phyloP scores from a whole-genome alignment of 148 eudicot genomes.

The Heliamphora exappendiculata region DNA sequence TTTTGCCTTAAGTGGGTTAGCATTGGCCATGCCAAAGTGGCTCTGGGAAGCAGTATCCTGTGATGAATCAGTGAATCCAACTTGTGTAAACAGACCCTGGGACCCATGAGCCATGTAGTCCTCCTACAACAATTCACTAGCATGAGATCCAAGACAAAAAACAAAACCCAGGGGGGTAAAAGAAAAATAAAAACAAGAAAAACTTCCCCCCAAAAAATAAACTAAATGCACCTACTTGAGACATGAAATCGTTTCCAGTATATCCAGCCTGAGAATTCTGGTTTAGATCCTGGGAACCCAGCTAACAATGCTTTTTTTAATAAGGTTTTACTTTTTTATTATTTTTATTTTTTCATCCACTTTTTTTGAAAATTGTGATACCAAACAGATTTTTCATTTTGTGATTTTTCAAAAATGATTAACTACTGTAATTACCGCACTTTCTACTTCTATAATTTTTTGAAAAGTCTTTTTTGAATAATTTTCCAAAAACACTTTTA shows the following conservation, averaged over 20 bases:
- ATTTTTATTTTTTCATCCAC: too few species aligned
- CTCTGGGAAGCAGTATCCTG: constrained; percentile 76
- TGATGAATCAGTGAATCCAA: constrained; percentile 77
- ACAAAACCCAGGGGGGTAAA: neutral
- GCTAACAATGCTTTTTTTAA: too few species aligned
- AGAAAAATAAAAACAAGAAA: too few species aligned
- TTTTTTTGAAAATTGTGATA: too few species aligned
- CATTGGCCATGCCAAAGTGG: constrained; percentile 59
- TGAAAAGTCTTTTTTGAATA: too few species aligned
- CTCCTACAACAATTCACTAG: constrained; percentile 28
- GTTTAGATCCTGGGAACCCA: constrained; percentile 80
- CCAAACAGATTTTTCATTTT: too few species aligned
- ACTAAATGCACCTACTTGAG: constrained; percentile 58
- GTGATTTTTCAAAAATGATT: too few species aligned
- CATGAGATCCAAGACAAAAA: constrained; percentile 5
- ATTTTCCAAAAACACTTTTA: too few species aligned
- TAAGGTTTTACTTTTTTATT: too few species aligned
- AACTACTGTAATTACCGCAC: too few species aligned
- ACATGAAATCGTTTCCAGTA: constrained; percentile 86
- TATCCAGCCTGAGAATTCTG: constrained; percentile 90
- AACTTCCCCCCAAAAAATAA: too few species aligned
- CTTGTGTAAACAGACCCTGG: constrained; percentile 94
- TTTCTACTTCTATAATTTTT: too few species aligned
- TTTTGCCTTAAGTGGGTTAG: constrained; percentile 62
- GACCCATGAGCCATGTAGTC: constrained; percentile 97